Conservation (phyloP, 208 protist genomes). For the Leishmania tarentolae region DNA sequence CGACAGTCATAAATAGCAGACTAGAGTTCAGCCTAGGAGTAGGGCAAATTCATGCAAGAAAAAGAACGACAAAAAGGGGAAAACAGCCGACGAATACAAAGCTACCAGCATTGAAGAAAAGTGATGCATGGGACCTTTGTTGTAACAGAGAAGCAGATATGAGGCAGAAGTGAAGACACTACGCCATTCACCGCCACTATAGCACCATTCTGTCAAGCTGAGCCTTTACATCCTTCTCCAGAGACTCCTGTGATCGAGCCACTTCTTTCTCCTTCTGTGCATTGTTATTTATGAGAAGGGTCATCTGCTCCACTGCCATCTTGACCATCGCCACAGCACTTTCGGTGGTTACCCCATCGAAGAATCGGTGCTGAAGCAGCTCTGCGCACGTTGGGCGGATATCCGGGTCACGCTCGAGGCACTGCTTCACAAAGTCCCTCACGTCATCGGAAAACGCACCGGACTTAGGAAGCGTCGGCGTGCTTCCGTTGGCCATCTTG, state of each 20-base stretch:
- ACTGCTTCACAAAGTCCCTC: constrained; percentile 77
- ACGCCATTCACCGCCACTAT: constrained; percentile 7
- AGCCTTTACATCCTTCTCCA: constrained; percentile 70
- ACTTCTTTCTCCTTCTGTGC: constrained; percentile 63
- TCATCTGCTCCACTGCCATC: constrained; percentile 86
- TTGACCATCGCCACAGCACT: constrained; percentile 80
- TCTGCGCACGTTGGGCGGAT: constrained; percentile 63
- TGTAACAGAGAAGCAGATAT: constrained; percentile 14
- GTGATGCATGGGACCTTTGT: background rate
- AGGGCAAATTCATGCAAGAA: background rate
- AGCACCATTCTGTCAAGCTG: constrained; percentile 72
- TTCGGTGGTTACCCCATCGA: constrained; percentile 66
- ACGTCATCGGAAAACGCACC: constrained; percentile 67
- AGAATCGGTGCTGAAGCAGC: constrained; percentile 81
- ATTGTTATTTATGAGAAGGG: constrained; percentile 78
- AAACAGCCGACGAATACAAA: background rate
- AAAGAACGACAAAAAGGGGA: constrained; percentile 9
- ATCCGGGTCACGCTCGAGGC: constrained; percentile 77
- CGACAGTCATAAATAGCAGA: background rate
- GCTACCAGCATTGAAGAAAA: background rate
- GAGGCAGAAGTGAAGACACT: background rate
- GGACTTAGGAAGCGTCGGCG: constrained; percentile 64
- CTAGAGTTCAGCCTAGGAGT: background rate
- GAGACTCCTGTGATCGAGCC: constrained; percentile 50
- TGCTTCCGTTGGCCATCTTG: constrained; percentile 80